Evolutionary conservation across 768 basidiomycete genomes (phyloP).

Genomic region (Udeniomyces megalosporus): DNA sequence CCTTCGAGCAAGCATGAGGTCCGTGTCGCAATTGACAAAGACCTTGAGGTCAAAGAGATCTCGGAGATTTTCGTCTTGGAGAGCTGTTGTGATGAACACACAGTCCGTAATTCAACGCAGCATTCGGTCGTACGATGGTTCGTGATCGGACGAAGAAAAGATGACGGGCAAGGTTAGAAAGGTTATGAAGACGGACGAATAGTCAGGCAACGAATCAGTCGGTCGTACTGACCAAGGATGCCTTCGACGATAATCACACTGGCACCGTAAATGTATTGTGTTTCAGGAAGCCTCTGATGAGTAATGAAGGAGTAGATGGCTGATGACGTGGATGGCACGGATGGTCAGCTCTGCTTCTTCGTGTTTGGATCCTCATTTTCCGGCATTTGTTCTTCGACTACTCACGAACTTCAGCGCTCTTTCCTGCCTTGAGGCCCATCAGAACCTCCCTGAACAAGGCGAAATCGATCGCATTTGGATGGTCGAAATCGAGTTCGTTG

Average conservation of each 20-base stretch:
- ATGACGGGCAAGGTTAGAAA: too few relatives aligned
- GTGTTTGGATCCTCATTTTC: too few relatives aligned
- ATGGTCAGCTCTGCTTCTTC: too few relatives aligned
- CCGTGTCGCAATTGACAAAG: conserved; percentile 45
- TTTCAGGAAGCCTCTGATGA: conserved; percentile 65
- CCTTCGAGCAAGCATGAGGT: conserved; percentile 90
- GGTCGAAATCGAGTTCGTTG: conserved; percentile 65
- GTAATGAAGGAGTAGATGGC: conserved; percentile 80
- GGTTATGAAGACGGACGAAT: too few relatives aligned
- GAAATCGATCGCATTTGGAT: conserved; percentile 86
- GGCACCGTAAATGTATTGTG: conserved; percentile 63
- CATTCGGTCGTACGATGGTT: too few relatives aligned
- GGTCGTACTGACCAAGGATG: conserved; percentile 62
- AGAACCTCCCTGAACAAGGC: conserved; percentile 62
- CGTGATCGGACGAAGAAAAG: too few relatives aligned
- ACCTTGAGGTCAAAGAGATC: conserved; percentile 81
- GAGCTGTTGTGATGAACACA: conserved; percentile 29
- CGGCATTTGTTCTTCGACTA: neutral
- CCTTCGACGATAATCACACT: conserved; percentile 84
- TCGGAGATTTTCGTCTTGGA: conserved; percentile 63
- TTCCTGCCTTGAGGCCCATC: conserved; percentile 62
- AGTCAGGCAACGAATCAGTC: too few relatives aligned
- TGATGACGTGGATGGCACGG: too few relatives aligned
- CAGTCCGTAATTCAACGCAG: too few relatives aligned
- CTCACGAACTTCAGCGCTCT: conserved; percentile 36